These are phyloP conservation scores for Rhizopus stolonifer DNA, from an alignment of 371 early-diverging fungal genomes.

Conservation along the genomic window DNA sequence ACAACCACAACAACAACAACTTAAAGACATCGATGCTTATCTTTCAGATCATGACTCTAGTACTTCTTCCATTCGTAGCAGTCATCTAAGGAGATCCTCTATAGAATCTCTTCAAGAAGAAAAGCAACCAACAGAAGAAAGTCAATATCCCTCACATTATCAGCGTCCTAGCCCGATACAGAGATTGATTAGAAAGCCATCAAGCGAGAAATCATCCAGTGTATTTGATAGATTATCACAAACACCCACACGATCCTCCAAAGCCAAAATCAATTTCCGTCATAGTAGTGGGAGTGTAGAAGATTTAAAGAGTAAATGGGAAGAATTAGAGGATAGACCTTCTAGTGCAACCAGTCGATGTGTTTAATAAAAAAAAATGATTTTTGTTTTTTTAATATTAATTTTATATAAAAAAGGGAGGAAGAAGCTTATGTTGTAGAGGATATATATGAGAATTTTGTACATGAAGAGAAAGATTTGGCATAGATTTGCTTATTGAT, in stretches of 20 bases:
- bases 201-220: conserved; percentile 30
- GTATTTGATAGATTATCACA: conserved; percentile 52
- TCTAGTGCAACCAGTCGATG: neutral
- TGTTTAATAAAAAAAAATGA: neutral
- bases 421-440: no score
- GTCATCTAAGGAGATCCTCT: conserved; percentile 44
- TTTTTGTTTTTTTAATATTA: conserved; percentile 1
- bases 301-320: conserved; percentile 41
- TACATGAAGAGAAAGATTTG: neutral
- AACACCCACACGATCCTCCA: conserved; percentile 48
- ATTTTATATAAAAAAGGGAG: neutral
- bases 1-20: conserved; percentile 32
- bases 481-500: neutral
- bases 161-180: conserved; percentile 9
- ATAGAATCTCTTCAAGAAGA: no score
- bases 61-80: conserved; percentile 43
- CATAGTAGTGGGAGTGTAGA: conserved; percentile 50
- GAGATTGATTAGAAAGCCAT: conserved; percentile 11
- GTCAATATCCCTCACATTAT: conserved; percentile 1
- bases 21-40: conserved; percentile 31
- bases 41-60: conserved; percentile 42
- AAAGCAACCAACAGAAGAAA: conserved; percentile 3
- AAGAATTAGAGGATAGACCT: conserved; percentile 14
- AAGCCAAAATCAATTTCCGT: conserved; percentile 43
- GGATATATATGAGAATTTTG: no score